phyloP scores from a whole-genome alignment of 768 basidiomycete species.

The Butyriboletus loyo region DNA sequence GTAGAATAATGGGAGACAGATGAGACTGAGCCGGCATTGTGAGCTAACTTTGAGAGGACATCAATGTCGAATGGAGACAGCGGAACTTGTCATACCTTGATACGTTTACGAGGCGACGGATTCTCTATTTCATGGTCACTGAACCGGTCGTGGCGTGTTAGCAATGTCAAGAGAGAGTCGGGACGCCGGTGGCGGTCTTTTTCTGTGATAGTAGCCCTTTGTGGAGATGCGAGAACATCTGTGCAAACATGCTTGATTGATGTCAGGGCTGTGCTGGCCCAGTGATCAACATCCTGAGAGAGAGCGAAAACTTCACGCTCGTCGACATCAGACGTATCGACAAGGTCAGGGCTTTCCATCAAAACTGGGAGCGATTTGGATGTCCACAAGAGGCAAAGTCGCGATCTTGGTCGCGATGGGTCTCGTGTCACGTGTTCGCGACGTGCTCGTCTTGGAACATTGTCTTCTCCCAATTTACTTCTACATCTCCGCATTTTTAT shows the following conservation, averaged over 20 bases:
- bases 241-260: background rate
- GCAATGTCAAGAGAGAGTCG: background rate
- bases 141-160: background rate
- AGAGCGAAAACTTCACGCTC: slow-evolving; percentile 46
- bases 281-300: slow-evolving; percentile 10
- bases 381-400: background rate
- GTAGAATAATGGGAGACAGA: background rate
- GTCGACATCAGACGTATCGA: slow-evolving; percentile 64
- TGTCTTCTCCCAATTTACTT: background rate
- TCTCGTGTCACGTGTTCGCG: slow-evolving; percentile 21
- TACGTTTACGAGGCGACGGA: slow-evolving; percentile 37
- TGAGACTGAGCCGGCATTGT: slow-evolving; percentile 1
- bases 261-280: background rate
- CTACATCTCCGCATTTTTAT: background rate
- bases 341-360: slow-evolving; percentile 38
- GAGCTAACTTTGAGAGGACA: slow-evolving; percentile 17
- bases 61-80: slow-evolving; percentile 6
- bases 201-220: background rate
- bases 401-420: background rate
- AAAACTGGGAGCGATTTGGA: background rate
- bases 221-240: background rate
- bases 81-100: slow-evolving; percentile 27
- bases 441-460: background rate
- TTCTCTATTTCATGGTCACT: slow-evolving; percentile 10
- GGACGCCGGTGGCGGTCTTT: background rate